Percentiles rank a stretch among this genome's conserved stretches.
Evolutionary conservation across 2,329 filamentous ascomycete genomes (phyloP).

Genomic region (Sarocladiaceae sp.): DNA sequence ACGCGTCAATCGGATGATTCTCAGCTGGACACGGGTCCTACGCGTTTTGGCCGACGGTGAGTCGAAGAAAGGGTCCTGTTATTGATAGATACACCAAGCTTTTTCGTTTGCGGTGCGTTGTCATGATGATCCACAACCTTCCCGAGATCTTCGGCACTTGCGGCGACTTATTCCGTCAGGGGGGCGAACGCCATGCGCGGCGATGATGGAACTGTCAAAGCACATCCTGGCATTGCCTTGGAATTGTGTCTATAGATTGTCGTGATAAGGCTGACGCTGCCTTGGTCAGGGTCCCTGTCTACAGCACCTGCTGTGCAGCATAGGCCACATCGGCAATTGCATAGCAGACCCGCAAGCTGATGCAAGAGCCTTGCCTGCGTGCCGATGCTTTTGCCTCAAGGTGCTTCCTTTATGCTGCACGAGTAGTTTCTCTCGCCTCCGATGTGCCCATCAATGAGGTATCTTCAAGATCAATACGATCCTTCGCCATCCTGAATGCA

Average conservation of each 20-base stretch:
- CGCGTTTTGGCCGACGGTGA: too few species aligned
- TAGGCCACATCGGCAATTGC: not conserved
- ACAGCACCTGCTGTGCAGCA: not conserved
- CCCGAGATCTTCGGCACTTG: conserved; percentile 7
- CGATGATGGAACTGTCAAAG: not conserved
- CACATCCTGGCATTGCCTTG: not conserved
- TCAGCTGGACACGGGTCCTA: conserved; percentile 4
- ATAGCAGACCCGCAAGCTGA: not conserved
- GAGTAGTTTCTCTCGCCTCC: not conserved
- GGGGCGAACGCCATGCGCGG: not conserved
- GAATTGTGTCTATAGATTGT: conserved; percentile 2
- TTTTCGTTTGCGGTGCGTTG: not conserved
- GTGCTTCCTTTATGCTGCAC: not conserved
- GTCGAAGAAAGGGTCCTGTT: too few species aligned
- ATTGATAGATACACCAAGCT: not conserved
- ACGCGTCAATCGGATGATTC: not conserved
- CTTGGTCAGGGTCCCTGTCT: not conserved
- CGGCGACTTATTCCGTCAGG: not conserved
- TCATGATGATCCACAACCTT: not conserved
- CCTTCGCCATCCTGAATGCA: not conserved
- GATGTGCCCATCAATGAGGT: not conserved
- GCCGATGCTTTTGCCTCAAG: not conserved
- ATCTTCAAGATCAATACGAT: not conserved
- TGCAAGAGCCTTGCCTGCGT: not conserved
- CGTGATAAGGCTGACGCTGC: conserved; percentile 7